These are phyloP conservation scores for Setaria viridis DNA, from an alignment of 202 grass and related monocot genomes.

Conservation along the genomic window DNA sequence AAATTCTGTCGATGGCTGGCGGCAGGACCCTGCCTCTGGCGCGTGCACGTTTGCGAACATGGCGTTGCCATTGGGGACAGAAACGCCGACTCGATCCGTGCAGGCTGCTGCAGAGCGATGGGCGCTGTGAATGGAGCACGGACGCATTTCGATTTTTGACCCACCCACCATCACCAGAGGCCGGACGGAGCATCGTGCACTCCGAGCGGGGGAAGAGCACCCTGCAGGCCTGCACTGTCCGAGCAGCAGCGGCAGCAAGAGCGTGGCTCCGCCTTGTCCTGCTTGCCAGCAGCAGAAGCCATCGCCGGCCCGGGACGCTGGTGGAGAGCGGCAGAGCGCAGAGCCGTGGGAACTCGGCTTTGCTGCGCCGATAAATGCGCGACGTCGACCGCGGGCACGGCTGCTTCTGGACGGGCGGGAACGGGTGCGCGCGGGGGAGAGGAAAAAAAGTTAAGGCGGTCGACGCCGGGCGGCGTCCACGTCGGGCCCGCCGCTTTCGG, in stretches of 20 bases:
- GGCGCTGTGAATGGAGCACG: slow-evolving; percentile 2
- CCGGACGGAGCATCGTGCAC: background rate
- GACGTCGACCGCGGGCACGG: slow-evolving; percentile 43
- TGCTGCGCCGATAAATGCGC: slow-evolving; percentile 33
- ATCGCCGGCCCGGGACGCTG: background rate
- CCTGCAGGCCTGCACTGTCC: background rate
- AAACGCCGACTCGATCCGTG: slow-evolving; percentile 2
- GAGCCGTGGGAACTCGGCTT: slow-evolving; percentile 33
- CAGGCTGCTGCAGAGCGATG: background rate
- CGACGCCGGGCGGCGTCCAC: slow-evolving; percentile 30
- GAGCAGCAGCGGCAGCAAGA: background rate
- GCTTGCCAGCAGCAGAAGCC: background rate
- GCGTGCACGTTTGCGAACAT: background rate
- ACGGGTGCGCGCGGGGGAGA: background rate
- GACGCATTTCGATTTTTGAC: background rate
- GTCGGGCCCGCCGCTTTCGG: slow-evolving; percentile 52
- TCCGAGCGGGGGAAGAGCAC: no score
- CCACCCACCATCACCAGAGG: background rate
- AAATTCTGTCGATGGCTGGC: background rate
- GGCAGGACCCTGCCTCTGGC: background rate
- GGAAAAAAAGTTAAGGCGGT: background rate
- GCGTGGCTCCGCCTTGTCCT: no score
- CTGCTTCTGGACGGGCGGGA: slow-evolving; percentile 26
- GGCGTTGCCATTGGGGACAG: background rate
- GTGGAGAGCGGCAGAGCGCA: background rate